Base-by-base conservation (phyloP, 2,329 filamentous ascomycete species). In the Xylariaceae sp. region DNA sequence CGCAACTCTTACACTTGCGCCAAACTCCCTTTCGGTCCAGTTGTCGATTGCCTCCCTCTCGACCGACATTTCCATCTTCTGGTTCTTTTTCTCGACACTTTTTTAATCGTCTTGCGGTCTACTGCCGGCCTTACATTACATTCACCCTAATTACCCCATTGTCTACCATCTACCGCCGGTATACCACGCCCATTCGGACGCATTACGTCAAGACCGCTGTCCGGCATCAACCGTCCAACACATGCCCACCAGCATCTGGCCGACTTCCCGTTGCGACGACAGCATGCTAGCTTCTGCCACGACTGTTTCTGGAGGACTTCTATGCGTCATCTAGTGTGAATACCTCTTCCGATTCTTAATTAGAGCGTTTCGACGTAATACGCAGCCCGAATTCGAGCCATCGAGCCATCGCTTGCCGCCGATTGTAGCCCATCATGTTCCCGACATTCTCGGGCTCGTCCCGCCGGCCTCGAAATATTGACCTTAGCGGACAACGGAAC, bases 371-470 rank as follows among this genome's bases (percentile, higher is more conserved):
- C 19, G 40, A 19, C 27, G 7, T n/a, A 42, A 50, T 39, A 30
- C 40, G 11, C 49, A 5, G 11, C 19, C 30, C n/a, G 19, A 30
- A 12, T 12, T 47, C 35, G 31, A 57, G 41, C 45, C 41, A 6
- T 47, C 35, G 31, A 57, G 41, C 45, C 41, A 6, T 19, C 43
- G 30, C 6, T 12, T 9, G 9, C 35, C 47, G 31, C 31, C 48
- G 11, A 12, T 34, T 43, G 45, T 19, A 31, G 47, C 29, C 43
- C 68, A 69, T 68, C 63, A 96, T 96, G 92, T 95, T 94, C 74
- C 86, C 88, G 58, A 91, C 88, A 51, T 99, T 99, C 74, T 94
- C 89, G 29, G 94, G 94, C 64, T 89, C 76, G 72, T 89, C 90
- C 65, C 86, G 89, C 67, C 88, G 89, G 62, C 86, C 87, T 58